Percentiles rank a stretch among this genome's conserved stretches.
Conservation (phyloP, 768 basidiomycete species). For the Amanita rimosa region DNA sequence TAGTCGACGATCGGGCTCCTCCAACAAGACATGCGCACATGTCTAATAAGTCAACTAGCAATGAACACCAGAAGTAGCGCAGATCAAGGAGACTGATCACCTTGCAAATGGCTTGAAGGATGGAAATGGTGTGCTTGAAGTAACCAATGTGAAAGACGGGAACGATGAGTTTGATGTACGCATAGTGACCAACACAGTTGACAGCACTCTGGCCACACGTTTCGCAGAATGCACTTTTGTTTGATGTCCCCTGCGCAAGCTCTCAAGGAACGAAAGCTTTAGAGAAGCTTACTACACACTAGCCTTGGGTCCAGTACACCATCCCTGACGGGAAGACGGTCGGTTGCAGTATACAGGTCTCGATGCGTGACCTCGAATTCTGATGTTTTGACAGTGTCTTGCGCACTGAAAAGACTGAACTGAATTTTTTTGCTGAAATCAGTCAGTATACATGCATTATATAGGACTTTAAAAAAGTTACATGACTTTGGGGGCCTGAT, state of each 20-base stretch:
- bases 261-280: neutral
- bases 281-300: constrained; percentile 30
- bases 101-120: constrained; percentile 96
- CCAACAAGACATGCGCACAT: constrained; percentile 85
- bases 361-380: constrained; percentile 94
- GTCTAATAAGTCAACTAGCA: constrained; percentile 37
- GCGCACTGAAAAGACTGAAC: constrained; percentile 87
- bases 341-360: constrained; percentile 79
- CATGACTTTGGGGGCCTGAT: constrained; percentile 79
- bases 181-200: constrained; percentile 97
- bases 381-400: constrained; percentile 91
- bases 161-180: constrained; percentile 93
- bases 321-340: constrained; percentile 78
- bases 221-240: constrained; percentile 87
- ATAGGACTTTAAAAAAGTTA: constrained; percentile 19
- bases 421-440: constrained; percentile 80
- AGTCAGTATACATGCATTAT: constrained; percentile 6
- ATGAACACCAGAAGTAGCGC: neutral
- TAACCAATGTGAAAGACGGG: constrained; percentile 99
- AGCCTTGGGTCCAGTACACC: constrained; percentile 90
- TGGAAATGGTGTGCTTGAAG: constrained; percentile 89
- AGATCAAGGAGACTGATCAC: constrained; percentile 26
- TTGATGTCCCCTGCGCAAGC: constrained; percentile 71
- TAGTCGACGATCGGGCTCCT: constrained; percentile 73
- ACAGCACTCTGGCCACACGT: constrained; percentile 89